Evolutionary conservation across 345 rosid genomes (phyloP).

Genomic region (Aquilaria sinensis): DNA sequence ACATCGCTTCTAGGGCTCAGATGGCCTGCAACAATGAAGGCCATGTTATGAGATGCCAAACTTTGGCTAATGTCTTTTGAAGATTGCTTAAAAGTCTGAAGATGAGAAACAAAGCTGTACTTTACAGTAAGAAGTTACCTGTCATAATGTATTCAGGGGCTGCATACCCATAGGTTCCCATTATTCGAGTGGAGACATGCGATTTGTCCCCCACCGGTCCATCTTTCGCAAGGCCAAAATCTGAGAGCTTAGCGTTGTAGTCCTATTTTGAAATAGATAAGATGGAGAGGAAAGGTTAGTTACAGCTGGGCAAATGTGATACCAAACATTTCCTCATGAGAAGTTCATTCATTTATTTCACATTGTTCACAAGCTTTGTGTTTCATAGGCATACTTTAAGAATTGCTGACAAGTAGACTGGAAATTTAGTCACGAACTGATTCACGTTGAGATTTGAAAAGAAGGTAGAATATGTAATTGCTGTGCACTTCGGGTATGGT

Average conservation of each 20-base stretch:
- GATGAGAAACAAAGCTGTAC: no score
- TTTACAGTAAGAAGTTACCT: slow-evolving; percentile 27
- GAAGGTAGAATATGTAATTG: no score
- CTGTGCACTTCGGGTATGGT: no score
- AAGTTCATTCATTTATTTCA: not conserved
- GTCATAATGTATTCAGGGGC: slow-evolving; percentile 99
- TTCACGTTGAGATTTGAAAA: no score
- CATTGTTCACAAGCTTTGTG: not conserved
- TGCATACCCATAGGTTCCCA: slow-evolving; percentile 99
- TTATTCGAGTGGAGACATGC: slow-evolving; percentile 95
- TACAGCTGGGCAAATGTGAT: not conserved
- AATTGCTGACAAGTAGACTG: no score
- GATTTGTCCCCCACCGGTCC: slow-evolving; percentile 98
- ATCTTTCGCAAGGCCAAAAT: slow-evolving; percentile 95
- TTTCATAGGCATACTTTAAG: not conserved
- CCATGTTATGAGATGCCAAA: not conserved
- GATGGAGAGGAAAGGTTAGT: not conserved
- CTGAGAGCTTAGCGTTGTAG: slow-evolving; percentile 88
- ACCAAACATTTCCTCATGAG: not conserved
- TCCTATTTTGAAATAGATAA: slow-evolving; percentile 41
- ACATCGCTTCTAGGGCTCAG: slow-evolving; percentile 86
- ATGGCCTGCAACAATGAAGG: slow-evolving; percentile 45
- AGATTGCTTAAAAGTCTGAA: no score
- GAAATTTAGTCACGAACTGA: no score
- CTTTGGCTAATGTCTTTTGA: not conserved